Conservation (phyloP, 768 basidiomycete genomes). For the Podaxis rugospora region DNA sequence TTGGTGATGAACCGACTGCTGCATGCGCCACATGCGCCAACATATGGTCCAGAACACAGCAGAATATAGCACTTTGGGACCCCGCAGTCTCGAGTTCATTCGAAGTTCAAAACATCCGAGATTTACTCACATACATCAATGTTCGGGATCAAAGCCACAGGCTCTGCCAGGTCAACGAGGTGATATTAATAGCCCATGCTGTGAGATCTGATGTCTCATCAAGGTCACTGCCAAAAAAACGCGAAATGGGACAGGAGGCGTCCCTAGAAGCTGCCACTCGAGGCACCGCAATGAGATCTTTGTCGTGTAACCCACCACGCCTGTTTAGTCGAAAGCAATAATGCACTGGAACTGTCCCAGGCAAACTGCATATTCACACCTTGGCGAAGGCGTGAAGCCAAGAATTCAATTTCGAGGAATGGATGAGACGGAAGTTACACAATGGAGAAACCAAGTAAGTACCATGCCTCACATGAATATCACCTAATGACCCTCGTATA, state of each 20-base stretch:
- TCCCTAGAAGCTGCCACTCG: background rate
- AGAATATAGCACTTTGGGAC: background rate
- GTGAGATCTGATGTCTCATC: background rate
- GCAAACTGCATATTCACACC: background rate
- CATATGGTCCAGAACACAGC: background rate
- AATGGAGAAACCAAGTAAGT: conserved; percentile 2
- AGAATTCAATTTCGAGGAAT: background rate
- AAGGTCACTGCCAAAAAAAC: background rate
- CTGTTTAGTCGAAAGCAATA: background rate
- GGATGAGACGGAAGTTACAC: background rate
- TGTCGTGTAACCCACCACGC: background rate
- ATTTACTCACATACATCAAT: background rate
- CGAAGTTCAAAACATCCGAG: background rate
- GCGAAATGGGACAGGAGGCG: background rate
- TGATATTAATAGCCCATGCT: background rate
- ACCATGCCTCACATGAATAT: background rate
- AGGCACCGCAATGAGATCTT: background rate
- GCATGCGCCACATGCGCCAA: background rate
- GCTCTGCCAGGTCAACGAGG: background rate
- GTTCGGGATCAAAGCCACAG: background rate
- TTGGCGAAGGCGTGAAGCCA: background rate
- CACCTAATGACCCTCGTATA: background rate
- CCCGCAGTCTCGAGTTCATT: background rate
- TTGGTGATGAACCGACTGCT: background rate
- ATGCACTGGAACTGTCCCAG: too few relatives aligned